Conservation (phyloP, 108 stramenopile species). For the Fragilaria radians region DNA sequence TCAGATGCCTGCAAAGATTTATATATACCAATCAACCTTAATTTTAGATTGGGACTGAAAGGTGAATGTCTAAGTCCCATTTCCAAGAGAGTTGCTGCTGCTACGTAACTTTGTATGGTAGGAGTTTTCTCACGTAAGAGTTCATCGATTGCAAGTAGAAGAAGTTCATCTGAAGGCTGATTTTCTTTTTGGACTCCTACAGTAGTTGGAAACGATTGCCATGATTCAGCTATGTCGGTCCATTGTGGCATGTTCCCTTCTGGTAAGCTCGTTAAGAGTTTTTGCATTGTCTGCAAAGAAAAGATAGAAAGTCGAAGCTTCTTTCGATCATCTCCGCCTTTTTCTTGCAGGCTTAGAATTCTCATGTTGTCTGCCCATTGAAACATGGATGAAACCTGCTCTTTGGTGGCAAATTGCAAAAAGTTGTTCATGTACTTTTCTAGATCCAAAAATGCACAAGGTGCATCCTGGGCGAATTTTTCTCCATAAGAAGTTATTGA, state of each 20-base stretch:
- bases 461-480: slow-evolving; percentile 38
- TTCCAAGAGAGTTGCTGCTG: slow-evolving; percentile 55
- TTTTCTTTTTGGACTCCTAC: slow-evolving; percentile 45
- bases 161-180: slow-evolving; percentile 70
- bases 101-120: slow-evolving; percentile 3
- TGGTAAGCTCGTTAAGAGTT: neutral
- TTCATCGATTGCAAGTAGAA: slow-evolving; percentile 48
- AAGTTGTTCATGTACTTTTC: slow-evolving; percentile 28
- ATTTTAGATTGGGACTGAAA: slow-evolving; percentile 70
- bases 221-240: slow-evolving; percentile 30
- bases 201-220: slow-evolving; percentile 16
- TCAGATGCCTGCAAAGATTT: slow-evolving; percentile 26
- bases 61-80: slow-evolving; percentile 63
- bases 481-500: slow-evolving; percentile 42
- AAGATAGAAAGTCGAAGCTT: slow-evolving; percentile 54
- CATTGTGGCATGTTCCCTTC: slow-evolving; percentile 16
- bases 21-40: slow-evolving; percentile 54
- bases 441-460: slow-evolving; percentile 67
- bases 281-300: slow-evolving; percentile 44
- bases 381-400: slow-evolving; percentile 4
- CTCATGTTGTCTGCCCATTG: slow-evolving; percentile 36
- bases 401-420: neutral
- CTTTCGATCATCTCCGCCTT: neutral
- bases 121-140: slow-evolving; percentile 13
- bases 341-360: slow-evolving; percentile 13